Conservation (phyloP, 2,329 filamentous ascomycete species). For the Neophaeococcomyces aloes region DNA sequence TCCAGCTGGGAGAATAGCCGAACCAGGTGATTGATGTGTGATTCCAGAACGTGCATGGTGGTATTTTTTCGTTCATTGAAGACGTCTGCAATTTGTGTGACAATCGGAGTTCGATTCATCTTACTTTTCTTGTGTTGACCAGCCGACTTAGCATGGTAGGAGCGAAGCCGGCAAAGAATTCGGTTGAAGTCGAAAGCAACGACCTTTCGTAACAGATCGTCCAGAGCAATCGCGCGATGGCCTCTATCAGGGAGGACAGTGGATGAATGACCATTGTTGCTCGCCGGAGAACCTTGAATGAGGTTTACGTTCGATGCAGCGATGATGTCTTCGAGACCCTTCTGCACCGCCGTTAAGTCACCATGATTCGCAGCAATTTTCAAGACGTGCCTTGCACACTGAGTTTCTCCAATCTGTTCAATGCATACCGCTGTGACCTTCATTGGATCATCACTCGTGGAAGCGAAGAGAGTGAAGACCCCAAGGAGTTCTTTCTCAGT, state of each 20-base stretch:
- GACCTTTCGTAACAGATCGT: not conserved
- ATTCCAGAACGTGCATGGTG: not conserved
- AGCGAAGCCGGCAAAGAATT: conserved; percentile 7
- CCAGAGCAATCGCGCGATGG: too few species aligned
- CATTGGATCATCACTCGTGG: not conserved
- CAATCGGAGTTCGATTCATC: not conserved
- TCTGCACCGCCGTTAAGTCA: not conserved
- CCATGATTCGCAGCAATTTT: conserved; percentile 4
- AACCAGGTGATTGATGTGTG: not conserved
- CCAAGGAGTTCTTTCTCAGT: not conserved
- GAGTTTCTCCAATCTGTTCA: not conserved
- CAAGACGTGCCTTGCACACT: not conserved
- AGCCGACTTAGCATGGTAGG: not conserved
- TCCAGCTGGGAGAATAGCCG: not conserved
- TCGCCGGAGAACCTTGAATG: too few species aligned
- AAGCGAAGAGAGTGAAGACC: not conserved
- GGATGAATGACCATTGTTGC: too few species aligned
- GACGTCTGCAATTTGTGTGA: not conserved
- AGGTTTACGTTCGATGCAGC: too few species aligned
- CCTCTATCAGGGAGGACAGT: too few species aligned
- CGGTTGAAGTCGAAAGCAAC: conserved; percentile 1
- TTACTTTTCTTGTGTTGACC: not conserved
- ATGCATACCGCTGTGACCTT: conserved; percentile 1
- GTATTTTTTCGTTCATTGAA: not conserved
- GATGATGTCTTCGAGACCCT: conserved; percentile 1